These are phyloP conservation scores for Geotrichum restrictum DNA, from an alignment of 1,139 yeast genomes.

Conservation along the genomic window DNA sequence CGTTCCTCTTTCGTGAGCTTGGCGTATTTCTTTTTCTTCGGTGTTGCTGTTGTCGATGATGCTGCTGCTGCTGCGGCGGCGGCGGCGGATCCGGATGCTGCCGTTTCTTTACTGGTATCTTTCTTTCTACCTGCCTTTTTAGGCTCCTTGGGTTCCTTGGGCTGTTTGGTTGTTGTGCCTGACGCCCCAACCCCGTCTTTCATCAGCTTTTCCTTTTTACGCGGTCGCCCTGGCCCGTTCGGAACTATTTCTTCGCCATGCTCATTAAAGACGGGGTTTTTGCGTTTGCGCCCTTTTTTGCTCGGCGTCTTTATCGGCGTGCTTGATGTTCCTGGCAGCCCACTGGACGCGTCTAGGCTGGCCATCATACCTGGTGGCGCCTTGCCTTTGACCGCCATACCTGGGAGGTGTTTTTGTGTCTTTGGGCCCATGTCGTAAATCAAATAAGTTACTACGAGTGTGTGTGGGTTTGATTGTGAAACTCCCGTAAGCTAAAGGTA, in stretches of 20 bases:
- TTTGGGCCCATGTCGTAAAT: slow-evolving; percentile 8
- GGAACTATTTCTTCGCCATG: slow-evolving; percentile 8
- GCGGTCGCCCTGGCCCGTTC: slow-evolving; percentile 20
- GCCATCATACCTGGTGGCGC: background rate
- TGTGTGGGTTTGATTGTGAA: too few species aligned
- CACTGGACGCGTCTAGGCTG: background rate
- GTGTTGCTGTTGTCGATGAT: slow-evolving; percentile 43
- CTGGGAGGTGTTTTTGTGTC: slow-evolving; percentile 10
- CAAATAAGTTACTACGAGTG: too few species aligned
- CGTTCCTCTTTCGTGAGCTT: slow-evolving; percentile 20
- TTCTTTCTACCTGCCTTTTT: slow-evolving; percentile 9
- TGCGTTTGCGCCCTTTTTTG: slow-evolving; percentile 22
- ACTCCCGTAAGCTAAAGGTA: too few species aligned
- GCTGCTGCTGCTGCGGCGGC: slow-evolving; percentile 53
- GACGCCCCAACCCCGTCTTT: slow-evolving; percentile 9
- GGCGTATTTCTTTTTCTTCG: slow-evolving; percentile 17
- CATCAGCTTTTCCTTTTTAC: slow-evolving; percentile 15
- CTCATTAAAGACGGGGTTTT: slow-evolving; percentile 16
- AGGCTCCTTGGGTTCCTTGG: background rate
- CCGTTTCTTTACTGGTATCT: slow-evolving; percentile 8
- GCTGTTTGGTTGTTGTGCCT: background rate
- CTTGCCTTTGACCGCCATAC: slow-evolving; percentile 6
- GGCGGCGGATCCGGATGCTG: background rate
- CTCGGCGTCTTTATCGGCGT: slow-evolving; percentile 3
- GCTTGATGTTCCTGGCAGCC: too few species aligned